Conservation (phyloP, 805 yeast species). For the Yamadazyma takamatsuzukensis region DNA sequence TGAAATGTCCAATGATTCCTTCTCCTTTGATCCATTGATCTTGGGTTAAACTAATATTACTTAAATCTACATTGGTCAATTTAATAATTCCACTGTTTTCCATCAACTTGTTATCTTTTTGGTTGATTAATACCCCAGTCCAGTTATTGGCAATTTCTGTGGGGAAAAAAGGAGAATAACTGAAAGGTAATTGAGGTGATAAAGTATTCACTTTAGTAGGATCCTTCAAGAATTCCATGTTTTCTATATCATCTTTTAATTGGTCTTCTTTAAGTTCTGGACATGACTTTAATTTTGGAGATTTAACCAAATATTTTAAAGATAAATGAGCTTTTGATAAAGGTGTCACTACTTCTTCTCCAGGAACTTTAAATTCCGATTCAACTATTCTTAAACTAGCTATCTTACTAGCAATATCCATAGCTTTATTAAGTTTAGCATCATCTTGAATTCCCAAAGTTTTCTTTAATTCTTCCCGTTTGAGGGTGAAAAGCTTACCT, state of each 20-base stretch:
- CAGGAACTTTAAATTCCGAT: constrained; percentile 81
- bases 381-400: constrained; percentile 67
- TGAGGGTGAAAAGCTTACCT: constrained; percentile 63
- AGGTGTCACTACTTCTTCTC: constrained; percentile 73
- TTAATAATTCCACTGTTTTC: constrained; percentile 56
- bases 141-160: constrained; percentile 46
- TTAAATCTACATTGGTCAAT: constrained; percentile 49
- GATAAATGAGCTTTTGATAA: constrained; percentile 68
- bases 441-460: constrained; percentile 53
- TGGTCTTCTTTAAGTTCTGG: constrained; percentile 41
- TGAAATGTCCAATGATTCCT: constrained; percentile 61
- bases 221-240: constrained; percentile 63
- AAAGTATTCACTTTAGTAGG: constrained; percentile 63
- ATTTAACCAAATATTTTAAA: constrained; percentile 70
- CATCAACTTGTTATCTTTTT: constrained; percentile 74
- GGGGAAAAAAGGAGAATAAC: constrained; percentile 79
- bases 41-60: constrained; percentile 52
- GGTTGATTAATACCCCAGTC: constrained; percentile 66
- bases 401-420: constrained; percentile 56
- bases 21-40: constrained; percentile 49
- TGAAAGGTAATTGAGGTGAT: constrained; percentile 68
- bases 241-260: constrained; percentile 60
- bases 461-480: constrained; percentile 49
- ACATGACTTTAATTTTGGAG: constrained; percentile 63
- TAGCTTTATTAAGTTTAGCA: constrained; percentile 43